Base-by-base conservation (phyloP, 768 basidiomycete species). In the Galerina marginata region DNA sequence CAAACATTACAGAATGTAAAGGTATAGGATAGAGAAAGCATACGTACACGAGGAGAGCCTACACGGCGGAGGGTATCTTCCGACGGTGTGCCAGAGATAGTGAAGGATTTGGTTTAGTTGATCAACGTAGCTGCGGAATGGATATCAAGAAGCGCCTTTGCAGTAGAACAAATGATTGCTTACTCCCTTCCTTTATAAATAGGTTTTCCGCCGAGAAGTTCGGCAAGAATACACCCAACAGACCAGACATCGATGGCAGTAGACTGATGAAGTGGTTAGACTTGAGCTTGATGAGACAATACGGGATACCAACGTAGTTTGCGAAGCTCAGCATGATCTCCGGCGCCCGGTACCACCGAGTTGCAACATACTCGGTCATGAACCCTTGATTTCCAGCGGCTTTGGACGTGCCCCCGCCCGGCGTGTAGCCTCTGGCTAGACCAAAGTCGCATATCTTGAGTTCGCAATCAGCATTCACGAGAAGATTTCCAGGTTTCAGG, bases 331-430 rank as follows among this genome's bases (percentile, higher is more conserved):
- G 73, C 97, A 99, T 99, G 76, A 99, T 99, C 78, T 99, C 97
- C 0, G 97, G 96, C 20, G 96, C 96, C 38, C 96, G 83, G 73
- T 99, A 99, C 96, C 96, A 99, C 58, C 96, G 84, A 7, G 96
- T 99, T n/a, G 96, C 96, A 36, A 99, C 92, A 73, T 96, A 99
- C 77, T 99, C 97, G 0, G 97, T 99, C 96, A 99, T 98, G 78
- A 99, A 98, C 0, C 96, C 96, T 69, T 90, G 91, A 69, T 92
- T 91, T 39, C 89, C 88, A 20, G 90, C 87, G 0, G 88, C 83
- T 64, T 83, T 87, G 54, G 86, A 89, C 38, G 84, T 86, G 37
- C 91, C 90, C 47, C 89, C 85, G 16, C 90, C 92, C 4, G 93
- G 93, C 20, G 90, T 93, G 75, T 95, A 96, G 2, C 95, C 95